Base-by-base conservation (phyloP, 352 stramenopile species). In the Pythium rhizo-oryzae region DNA sequence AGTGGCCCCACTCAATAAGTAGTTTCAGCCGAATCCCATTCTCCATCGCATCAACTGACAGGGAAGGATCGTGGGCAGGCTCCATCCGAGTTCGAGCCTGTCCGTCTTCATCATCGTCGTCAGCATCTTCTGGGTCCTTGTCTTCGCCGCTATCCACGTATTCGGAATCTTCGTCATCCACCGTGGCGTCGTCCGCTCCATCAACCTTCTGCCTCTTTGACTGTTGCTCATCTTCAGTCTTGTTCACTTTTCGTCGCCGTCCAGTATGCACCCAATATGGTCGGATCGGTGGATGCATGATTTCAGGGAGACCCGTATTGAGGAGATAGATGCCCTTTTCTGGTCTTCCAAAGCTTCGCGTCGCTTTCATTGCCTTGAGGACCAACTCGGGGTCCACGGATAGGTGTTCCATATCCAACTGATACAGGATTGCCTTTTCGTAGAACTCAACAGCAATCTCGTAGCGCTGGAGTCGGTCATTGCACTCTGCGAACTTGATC, bases 1-100 rank as follows among this genome's bases (percentile, higher is more conserved):
- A 44, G 51, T 92, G 84, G 0, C 84, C 87, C 76, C 81, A 96
- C 37, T 92, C 78, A 33, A 96, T 87, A 46, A 96, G 52, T 21
- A 96, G 65, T 55, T 91, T 92, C 51, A 96, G 60, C 1, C 87
- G 84, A 49, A 96, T 85, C 15, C 76, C 79, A 61, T 96, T 96
- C 46, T 96, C 87, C 87, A 96, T 96, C 0, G 87, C 87, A 74
- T 96, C 81, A 0, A 90, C 81, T 18, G 84, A 93, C 33, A 96
- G 66, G 2, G 82, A 92, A 30, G 84, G 83, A 47, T 96, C 87
- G 43, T 90, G 79, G 13, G 80, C 61, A n/a, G 81, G 79, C 52
- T 86, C 74, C 85, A 91, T 90, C 16, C 79, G 73, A 33, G 77
- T 76, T 55, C 76, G 66, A 35, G 84, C 69, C 8, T 83, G 71